Conservation (phyloP, 1,139 yeast species). For the Pichia sp. region DNA sequence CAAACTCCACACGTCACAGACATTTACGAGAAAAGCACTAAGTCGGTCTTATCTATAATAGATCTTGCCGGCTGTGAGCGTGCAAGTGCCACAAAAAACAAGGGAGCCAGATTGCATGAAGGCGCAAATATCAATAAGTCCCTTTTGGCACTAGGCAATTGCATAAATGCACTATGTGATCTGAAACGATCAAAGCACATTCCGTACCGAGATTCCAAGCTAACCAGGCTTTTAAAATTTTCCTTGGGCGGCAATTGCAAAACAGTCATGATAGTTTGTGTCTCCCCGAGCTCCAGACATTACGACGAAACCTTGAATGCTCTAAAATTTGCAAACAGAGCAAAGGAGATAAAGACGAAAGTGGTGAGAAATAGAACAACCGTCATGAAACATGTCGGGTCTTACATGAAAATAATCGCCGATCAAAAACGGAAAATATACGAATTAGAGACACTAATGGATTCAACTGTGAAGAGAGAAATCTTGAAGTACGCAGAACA, state of each 20-base stretch:
- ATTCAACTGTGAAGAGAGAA: slow-evolving; percentile 11
- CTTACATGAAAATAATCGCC: slow-evolving; percentile 79
- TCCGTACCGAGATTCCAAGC: slow-evolving; percentile 86
- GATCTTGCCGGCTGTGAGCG: slow-evolving; percentile 95
- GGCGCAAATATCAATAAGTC: slow-evolving; percentile 93
- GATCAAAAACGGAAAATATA: slow-evolving; percentile 71
- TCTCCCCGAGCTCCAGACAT: slow-evolving; percentile 79
- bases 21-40: slow-evolving; percentile 61
- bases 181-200: slow-evolving; percentile 65
- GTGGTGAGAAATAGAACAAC: slow-evolving; percentile 70
- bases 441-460: slow-evolving; percentile 15
- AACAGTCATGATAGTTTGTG: slow-evolving; percentile 93
- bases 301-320: slow-evolving; percentile 92
- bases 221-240: slow-evolving; percentile 78
- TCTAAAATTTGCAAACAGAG: slow-evolving; percentile 83
- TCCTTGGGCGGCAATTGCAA: slow-evolving; percentile 94
- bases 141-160: slow-evolving; percentile 82
- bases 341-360: slow-evolving; percentile 85
- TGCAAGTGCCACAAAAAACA: slow-evolving; percentile 81
- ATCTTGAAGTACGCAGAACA: slow-evolving; percentile 18
- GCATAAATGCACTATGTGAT: slow-evolving; percentile 88
- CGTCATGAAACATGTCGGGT: slow-evolving; percentile 80
- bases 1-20: slow-evolving; percentile 57
- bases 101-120: slow-evolving; percentile 75
- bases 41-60: slow-evolving; percentile 78